Evolutionary conservation across 2,329 filamentous ascomycete genomes (phyloP).

Genomic region (Chalaropsis ovoidea): DNA sequence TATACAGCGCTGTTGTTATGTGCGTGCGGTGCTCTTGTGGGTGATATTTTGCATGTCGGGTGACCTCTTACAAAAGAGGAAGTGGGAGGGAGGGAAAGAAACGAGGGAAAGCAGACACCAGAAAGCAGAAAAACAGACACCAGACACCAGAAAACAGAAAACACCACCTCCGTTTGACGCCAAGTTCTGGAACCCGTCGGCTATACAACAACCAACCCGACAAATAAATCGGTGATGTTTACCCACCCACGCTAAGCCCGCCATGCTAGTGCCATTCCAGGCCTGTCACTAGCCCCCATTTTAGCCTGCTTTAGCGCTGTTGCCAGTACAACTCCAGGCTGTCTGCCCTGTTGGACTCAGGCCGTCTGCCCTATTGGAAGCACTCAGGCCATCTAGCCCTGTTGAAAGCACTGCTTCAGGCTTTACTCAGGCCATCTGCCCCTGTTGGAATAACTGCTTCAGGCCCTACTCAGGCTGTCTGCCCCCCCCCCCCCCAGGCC

Average conservation of each 20-base stretch:
- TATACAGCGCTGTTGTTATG: conserved; percentile 5
- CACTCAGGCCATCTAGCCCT: too few relatives aligned
- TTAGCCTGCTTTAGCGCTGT: neutral
- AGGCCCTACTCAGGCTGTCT: too few relatives aligned
- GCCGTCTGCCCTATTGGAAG: too few relatives aligned
- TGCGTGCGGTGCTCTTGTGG: conserved; percentile 7
- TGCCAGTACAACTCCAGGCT: neutral
- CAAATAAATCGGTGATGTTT: too few relatives aligned
- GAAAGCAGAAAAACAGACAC: neutral
- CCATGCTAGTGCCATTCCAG: neutral
- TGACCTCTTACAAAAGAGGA: conserved; percentile 1
- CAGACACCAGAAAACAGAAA: too few relatives aligned
- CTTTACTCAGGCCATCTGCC: too few relatives aligned
- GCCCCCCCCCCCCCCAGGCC: too few relatives aligned
- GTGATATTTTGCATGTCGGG: conserved; percentile 12
- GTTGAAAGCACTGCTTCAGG: too few relatives aligned
- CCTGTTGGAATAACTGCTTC: too few relatives aligned
- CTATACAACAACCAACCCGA: neutral
- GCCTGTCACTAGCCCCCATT: neutral
- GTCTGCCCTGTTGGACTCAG: neutral
- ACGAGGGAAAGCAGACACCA: neutral
- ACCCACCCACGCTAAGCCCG: too few relatives aligned
- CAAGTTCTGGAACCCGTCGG: neutral
- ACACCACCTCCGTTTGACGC: too few relatives aligned
- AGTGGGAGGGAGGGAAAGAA: neutral